Evolutionary conservation across 768 basidiomycete species (phyloP).

Genomic region (Steccherinum ochraceum): DNA sequence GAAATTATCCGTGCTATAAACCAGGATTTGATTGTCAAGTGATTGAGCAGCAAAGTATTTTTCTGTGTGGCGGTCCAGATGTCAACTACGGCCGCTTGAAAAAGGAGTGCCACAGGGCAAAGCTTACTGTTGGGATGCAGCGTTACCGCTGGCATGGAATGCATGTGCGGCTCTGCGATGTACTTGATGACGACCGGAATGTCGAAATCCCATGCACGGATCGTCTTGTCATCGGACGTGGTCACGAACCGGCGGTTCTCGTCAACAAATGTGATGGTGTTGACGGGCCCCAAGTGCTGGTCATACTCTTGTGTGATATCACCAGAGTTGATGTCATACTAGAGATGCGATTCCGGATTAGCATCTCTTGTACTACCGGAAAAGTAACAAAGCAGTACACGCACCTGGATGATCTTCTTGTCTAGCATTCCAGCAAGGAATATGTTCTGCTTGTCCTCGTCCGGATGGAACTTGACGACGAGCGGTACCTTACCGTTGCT

Average conservation of each 20-base stretch:
- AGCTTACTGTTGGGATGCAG: constrained; percentile 89
- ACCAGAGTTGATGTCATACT: constrained; percentile 95
- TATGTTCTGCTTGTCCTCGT: constrained; percentile 91
- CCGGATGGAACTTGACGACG: constrained; percentile 92
- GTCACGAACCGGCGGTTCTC: constrained; percentile 97
- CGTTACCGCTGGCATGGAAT: constrained; percentile 98
- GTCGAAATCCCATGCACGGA: constrained; percentile 98
- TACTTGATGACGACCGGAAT: constrained; percentile 99
- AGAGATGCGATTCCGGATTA: background rate
- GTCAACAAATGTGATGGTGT: constrained; percentile 98
- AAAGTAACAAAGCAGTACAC: constrained; percentile 12
- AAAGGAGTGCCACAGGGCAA: constrained; percentile 8
- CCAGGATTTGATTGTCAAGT: constrained; percentile 95
- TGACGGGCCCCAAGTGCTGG: constrained; percentile 96
- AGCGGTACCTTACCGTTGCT: constrained; percentile 98
- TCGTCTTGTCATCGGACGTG: constrained; percentile 98
- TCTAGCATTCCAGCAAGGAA: constrained; percentile 99
- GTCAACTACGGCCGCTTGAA: background rate
- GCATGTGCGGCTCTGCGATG: constrained; percentile 99
- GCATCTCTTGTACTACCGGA: constrained; percentile 3
- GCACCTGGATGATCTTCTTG: constrained; percentile 97
- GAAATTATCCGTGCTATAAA: constrained; percentile 98
- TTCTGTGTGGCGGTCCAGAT: constrained; percentile 35
- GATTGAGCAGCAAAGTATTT: constrained; percentile 98
- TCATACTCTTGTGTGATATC: constrained; percentile 99